Conservation (phyloP, 148 eudicot species). For the Camellia japonica region DNA sequence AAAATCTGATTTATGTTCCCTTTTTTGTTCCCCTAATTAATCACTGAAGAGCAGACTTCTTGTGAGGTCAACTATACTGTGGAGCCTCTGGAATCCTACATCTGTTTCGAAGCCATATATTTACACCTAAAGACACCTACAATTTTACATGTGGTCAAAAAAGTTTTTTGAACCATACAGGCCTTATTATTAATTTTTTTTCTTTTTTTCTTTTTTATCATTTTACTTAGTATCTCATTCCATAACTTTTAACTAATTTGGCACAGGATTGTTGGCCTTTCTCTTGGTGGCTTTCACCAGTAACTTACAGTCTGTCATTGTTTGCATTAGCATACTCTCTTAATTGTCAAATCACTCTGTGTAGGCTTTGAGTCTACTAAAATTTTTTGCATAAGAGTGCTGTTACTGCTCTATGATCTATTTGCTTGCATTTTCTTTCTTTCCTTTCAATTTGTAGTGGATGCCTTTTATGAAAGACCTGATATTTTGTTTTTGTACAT, state of each 20-base stretch:
- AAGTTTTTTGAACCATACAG: neutral
- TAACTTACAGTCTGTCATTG: neutral
- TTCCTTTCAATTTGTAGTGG: neutral
- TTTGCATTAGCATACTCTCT: neutral
- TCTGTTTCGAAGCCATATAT: neutral
- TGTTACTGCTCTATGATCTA: neutral
- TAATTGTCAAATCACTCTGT: neutral
- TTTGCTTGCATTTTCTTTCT: neutral
- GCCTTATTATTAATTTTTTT: neutral
- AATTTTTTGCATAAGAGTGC: neutral
- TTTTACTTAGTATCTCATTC: neutral
- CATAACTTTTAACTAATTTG: neutral
- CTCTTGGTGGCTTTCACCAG: neutral
- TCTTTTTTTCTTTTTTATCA: neutral
- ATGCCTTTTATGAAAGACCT: neutral
- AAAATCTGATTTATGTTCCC: neutral
- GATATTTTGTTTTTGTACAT: neutral
- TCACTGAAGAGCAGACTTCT: neutral
- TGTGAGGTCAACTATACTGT: neutral
- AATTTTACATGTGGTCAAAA: neutral
- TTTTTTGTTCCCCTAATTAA: neutral
- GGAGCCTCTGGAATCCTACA: neutral
- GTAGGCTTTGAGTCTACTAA: neutral
- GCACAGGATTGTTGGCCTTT: neutral
- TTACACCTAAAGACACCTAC: neutral